A percentile compares a stretch with the other conserved stretches of the same genome.
Evolutionary conservation across 2,329 filamentous ascomycete genomes (phyloP).

Genomic region (Venturia carpophila): DNA sequence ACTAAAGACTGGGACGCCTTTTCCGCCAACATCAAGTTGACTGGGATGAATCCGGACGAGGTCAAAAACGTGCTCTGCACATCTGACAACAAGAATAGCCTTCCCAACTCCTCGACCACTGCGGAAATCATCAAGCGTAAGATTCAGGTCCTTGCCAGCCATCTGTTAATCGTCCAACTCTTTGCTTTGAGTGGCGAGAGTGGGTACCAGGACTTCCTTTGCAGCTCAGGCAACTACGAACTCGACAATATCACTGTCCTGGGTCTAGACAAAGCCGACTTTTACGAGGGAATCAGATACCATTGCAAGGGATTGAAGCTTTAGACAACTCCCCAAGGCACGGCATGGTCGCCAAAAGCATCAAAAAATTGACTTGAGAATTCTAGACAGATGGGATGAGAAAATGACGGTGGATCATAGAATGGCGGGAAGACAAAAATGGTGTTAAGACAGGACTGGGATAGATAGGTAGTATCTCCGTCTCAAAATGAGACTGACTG

Average conservation of each 20-base stretch:
- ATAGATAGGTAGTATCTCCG: too few relatives aligned
- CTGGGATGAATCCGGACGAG: background rate
- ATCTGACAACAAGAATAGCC: background rate
- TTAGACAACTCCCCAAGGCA: background rate
- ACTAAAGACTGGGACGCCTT: conserved; percentile 7
- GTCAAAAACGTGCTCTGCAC: background rate
- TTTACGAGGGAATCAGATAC: background rate
- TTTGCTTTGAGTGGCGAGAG: background rate
- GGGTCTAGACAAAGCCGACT: background rate
- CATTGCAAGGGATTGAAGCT: background rate
- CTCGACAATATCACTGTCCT: background rate
- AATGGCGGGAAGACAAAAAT: background rate
- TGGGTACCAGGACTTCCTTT: background rate
- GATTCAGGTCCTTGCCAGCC: background rate
- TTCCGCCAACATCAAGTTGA: background rate
- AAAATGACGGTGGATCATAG: background rate
- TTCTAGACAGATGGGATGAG: background rate
- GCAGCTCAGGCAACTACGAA: background rate
- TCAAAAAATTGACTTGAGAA: background rate
- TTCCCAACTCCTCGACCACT: background rate
- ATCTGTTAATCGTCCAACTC: background rate
- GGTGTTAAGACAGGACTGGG: background rate
- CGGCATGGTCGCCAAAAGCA: background rate
- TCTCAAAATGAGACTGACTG: too few relatives aligned
- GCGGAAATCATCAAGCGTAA: background rate